These are phyloP conservation scores for Gastrolobium villosum DNA, from an alignment of 306 rosid species.

Conservation along the genomic window DNA sequence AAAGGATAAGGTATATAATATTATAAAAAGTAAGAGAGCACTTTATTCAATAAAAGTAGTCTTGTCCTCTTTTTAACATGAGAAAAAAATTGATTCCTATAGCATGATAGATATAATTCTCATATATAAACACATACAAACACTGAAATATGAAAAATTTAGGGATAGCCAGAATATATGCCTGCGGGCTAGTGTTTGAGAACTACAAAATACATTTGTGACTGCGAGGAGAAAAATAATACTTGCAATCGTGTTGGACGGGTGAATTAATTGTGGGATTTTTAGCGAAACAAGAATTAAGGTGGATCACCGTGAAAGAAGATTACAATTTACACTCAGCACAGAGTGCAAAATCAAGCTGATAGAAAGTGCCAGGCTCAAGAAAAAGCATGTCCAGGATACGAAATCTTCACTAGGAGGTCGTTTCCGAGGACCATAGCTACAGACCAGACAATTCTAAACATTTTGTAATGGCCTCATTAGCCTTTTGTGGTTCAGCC, in stretches of 20 bases:
- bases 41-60: too few species aligned
- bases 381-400: constrained; percentile 44
- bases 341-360: constrained; percentile 37
- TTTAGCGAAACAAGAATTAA: constrained; percentile 24
- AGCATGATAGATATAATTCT: too few species aligned
- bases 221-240: neutral
- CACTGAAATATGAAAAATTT: neutral
- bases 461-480: constrained; percentile 77
- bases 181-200: constrained; percentile 26
- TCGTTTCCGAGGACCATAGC: constrained; percentile 37
- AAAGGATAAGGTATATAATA: too few species aligned
- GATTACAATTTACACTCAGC: constrained; percentile 36
- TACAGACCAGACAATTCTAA: constrained; percentile 60
- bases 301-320: constrained; percentile 39
- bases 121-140: too few species aligned
- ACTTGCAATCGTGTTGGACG: neutral
- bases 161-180: constrained; percentile 1
- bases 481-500: constrained; percentile 71
- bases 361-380: constrained; percentile 47
- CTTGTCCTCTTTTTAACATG: too few species aligned
- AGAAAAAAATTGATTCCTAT: too few species aligned
- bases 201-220: constrained; percentile 43
- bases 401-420: constrained; percentile 33
- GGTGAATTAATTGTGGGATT: constrained; percentile 30
- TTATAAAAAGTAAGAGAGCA: too few species aligned